phyloP scores from a whole-genome alignment of 345 rosid species.

The Cardamine resedifolia region DNA sequence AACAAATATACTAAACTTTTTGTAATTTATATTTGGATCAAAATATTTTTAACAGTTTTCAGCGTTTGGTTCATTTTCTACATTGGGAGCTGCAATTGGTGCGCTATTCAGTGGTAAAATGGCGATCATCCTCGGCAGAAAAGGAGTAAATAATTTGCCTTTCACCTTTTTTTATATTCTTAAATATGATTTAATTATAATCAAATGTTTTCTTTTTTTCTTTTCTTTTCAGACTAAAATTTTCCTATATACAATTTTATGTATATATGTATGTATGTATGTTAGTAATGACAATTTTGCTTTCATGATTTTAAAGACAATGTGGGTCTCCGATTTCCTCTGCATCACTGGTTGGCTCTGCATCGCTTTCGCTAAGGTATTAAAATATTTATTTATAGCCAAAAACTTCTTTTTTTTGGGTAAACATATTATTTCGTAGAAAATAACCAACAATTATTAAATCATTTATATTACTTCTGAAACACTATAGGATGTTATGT shows the following conservation, averaged over 20 bases:
- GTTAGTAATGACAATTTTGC: not conserved
- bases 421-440: not conserved
- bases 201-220: not conserved
- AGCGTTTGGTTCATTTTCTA: slow-evolving; percentile 33
- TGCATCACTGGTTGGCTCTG: slow-evolving; percentile 52
- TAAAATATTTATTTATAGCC: not conserved
- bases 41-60: slow-evolving; percentile 22
- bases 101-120: slow-evolving; percentile 39
- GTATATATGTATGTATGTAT: no score
- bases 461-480: slow-evolving; percentile 10
- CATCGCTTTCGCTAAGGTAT: slow-evolving; percentile 53
- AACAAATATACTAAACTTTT: no score
- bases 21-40: not conserved
- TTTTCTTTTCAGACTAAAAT: not conserved
- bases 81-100: slow-evolving; percentile 40
- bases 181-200: not conserved
- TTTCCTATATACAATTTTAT: no score
- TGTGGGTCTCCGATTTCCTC: slow-evolving; percentile 43
- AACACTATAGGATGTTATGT: slow-evolving; percentile 35
- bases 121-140: slow-evolving; percentile 39
- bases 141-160: slow-evolving; percentile 26
- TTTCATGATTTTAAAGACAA: slow-evolving; percentile 29
- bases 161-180: not conserved
- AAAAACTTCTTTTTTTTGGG: not conserved
- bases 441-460: not conserved